Base-by-base conservation (phyloP, 2,329 filamentous ascomycete species). In the Trichoderma guizhouense region DNA sequence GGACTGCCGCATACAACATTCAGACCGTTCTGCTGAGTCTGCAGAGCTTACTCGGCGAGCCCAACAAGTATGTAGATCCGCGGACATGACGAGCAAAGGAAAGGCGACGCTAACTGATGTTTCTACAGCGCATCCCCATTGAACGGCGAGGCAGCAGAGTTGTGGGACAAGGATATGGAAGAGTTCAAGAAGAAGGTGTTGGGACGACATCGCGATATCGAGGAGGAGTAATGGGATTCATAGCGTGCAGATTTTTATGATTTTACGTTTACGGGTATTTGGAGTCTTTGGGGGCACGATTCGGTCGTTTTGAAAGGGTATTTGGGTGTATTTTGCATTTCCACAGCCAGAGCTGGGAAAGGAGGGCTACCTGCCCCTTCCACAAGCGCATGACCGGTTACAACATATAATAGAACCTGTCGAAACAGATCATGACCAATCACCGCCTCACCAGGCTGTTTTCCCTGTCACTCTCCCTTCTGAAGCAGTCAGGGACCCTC, bases 1-100 rank as follows among this genome's bases (percentile, higher is more conserved):
- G 96, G 96, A 97, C 94, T 72, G 94, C 96, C 21, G 95, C 97
- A 57, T 97, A 98, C 87, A 98, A 98, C 79, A 94, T 97, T 74
- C 93, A 97, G 82, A 97, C 92, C 61, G 93, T 99, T 61, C 86
- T 99, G 70, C 83, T 99, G 78, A 98, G 95, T 77, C 84, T 99
- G 82, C 96, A 99, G 84, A 98, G 95, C 82, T 85, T 99, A 79
- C 88, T 99, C 36, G 96, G 95, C 30, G 96, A 99, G 84, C 96
- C 96, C 43, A 99, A 99, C 85, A 99, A 99, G 96, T 98, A 85
- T 82, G 93, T 84, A 58, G 4, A 21, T 15, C 30, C 24, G 51
- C 15, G n/a, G 14, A 71, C 12, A 57, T 9, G 28, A 12, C 36
- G 43, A n/a, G n/a, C 60, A 28, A 28, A 15, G 7, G 36, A 43